Percentiles rank a stretch among this genome's conserved stretches.
Evolutionary conservation across 768 basidiomycete genomes (phyloP).

Genomic region (Collybiopsis luxurians): DNA sequence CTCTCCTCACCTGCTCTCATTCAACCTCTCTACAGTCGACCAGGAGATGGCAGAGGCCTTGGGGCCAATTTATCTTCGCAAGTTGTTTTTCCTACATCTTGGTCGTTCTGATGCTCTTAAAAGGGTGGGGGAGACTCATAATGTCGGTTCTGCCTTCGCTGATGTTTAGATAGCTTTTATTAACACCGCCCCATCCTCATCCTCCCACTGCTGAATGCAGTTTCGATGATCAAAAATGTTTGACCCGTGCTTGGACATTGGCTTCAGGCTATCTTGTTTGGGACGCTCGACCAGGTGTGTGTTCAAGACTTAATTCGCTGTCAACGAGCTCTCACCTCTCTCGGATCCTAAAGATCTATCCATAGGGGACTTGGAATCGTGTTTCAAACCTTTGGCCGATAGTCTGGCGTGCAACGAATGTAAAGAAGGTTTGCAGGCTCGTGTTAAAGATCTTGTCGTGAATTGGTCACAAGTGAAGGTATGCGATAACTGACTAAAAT

Average conservation of each 20-base stretch:
- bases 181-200: conserved; percentile 73
- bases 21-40: conserved; percentile 61
- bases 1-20: conserved; percentile 73
- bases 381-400: conserved; percentile 68
- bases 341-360: conserved; percentile 55
- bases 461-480: conserved; percentile 82
- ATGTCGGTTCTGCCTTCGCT: too few species aligned
- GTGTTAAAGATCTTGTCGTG: conserved; percentile 63
- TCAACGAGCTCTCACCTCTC: conserved; percentile 5
- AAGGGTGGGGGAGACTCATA: conserved; percentile 30
- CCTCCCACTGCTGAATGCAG: conserved; percentile 68
- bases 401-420: conserved; percentile 72
- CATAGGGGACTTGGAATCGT: conserved; percentile 66
- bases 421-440: conserved; percentile 55
- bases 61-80: conserved; percentile 77
- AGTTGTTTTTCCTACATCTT: conserved; percentile 81
- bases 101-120: conserved; percentile 82
- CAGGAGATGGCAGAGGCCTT: conserved; percentile 70
- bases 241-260: conserved; percentile 79
- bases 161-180: conserved; percentile 37
- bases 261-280: conserved; percentile 82
- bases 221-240: conserved; percentile 71
- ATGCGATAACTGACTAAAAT: too few species aligned
- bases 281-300: conserved; percentile 77
- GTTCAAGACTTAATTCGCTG: background rate